phyloP scores from a whole-genome alignment of 805 yeast genomes.

The Cyberlindnera sargentensis region DNA sequence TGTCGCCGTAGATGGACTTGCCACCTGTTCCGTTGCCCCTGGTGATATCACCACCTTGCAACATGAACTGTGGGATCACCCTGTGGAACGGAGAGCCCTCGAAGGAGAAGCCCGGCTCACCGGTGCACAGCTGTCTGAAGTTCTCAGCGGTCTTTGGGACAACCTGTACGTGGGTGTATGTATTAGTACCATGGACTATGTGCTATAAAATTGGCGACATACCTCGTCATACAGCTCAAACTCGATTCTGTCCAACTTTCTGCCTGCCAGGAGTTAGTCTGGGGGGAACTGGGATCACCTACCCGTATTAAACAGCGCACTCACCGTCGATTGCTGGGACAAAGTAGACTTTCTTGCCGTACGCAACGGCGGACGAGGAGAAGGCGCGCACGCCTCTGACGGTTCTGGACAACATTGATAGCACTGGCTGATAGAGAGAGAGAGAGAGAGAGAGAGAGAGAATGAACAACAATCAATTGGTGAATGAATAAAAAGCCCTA shows the following conservation, averaged over 20 bases:
- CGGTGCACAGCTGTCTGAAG: constrained; percentile 78
- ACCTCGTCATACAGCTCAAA: constrained; percentile 27
- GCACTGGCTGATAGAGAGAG: no score
- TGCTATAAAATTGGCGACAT: constrained; percentile 1
- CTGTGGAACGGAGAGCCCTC: constrained; percentile 85
- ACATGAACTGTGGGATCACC: constrained; percentile 91
- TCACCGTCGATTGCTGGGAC: constrained; percentile 47
- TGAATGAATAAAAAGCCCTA: no score
- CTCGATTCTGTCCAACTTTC: constrained; percentile 34
- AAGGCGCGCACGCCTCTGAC: constrained; percentile 15
- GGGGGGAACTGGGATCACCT: not conserved
- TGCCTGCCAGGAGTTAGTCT: constrained; percentile 12
- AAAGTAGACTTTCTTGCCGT: constrained; percentile 47
- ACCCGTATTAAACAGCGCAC: constrained; percentile 1
- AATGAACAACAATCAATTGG: no score
- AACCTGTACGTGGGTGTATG: constrained; percentile 10
- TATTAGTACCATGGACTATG: not conserved
- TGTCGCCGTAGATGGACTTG: constrained; percentile 72
- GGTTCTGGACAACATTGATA: constrained; percentile 8
- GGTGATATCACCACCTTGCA: constrained; percentile 92
- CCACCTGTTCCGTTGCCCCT: constrained; percentile 92
- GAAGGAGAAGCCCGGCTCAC: constrained; percentile 73
- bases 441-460: no score
- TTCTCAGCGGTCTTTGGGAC: constrained; percentile 78
- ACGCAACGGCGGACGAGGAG: constrained; percentile 20